phyloP scores from a whole-genome alignment of 192 early-diverging fungal genomes.

The Linnemannia hyalina region DNA sequence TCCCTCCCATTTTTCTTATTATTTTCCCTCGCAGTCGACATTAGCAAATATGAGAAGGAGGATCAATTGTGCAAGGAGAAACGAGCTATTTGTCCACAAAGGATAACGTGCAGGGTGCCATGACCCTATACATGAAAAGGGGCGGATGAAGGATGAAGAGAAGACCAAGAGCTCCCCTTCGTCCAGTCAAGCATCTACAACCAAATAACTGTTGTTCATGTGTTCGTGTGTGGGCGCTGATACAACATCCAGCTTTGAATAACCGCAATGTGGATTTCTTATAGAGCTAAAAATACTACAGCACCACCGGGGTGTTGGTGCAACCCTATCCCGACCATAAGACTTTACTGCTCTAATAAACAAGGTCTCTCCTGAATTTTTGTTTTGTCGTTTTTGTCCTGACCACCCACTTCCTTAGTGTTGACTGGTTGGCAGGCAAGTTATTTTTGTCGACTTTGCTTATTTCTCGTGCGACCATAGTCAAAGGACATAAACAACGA shows the following conservation, averaged over 20 bases:
- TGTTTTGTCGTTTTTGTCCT: neutral
- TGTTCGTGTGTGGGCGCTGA: neutral
- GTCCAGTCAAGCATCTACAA: too few species aligned
- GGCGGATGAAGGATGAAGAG: neutral
- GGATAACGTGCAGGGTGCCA: neutral
- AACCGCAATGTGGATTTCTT: neutral
- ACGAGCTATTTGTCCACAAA: neutral
- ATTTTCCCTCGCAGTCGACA: neutral
- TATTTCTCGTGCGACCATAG: neutral
- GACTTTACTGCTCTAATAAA: neutral
- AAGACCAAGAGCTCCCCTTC: neutral
- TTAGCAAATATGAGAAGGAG: neutral
- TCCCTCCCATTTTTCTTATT: neutral
- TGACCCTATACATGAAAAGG: neutral
- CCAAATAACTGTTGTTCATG: neutral
- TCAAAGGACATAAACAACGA: neutral
- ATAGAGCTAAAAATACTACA: neutral
- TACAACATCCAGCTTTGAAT: neutral
- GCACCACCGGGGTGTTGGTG: conserved; percentile 6
- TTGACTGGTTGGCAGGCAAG: neutral
- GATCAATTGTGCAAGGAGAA: neutral
- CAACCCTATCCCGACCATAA: conserved; percentile 2
- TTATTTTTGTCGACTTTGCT: neutral
- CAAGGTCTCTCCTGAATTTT: conserved; percentile 1
- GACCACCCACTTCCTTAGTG: neutral